Percentiles rank a stretch among this genome's conserved stretches.
Evolutionary conservation across 176 grass and related monocot genomes (phyloP).

Genomic region (Cenchrus americanus): DNA sequence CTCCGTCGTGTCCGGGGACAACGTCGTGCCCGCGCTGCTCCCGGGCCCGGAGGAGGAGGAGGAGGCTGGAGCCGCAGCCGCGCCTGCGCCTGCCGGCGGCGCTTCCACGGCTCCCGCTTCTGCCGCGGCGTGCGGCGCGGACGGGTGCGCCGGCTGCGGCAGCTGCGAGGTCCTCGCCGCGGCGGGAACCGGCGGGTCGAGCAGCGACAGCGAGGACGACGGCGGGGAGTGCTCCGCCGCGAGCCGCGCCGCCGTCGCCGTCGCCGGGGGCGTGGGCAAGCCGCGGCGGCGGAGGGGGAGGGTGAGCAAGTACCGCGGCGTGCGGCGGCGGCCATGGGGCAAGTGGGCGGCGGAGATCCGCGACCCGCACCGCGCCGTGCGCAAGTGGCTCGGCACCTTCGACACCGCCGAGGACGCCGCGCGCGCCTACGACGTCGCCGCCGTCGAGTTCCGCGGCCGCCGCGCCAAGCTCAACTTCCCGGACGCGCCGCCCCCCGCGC

Average conservation of each 20-base stretch:
- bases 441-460: constrained; percentile 63
- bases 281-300: constrained; percentile 20
- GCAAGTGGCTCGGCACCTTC: constrained; percentile 95
- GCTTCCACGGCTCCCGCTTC: background rate
- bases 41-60: background rate
- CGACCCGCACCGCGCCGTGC: constrained; percentile 69
- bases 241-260: background rate
- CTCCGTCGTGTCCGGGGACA: constrained; percentile 65
- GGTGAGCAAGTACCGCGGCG: constrained; percentile 65
- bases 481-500: background rate
- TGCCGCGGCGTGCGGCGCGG: constrained; percentile 39
- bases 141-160: constrained; percentile 56
- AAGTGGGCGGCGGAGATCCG: constrained; percentile 93
- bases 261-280: constrained; percentile 36
- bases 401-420: constrained; percentile 79
- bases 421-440: constrained; percentile 74
- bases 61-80: background rate
- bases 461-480: constrained; percentile 83
- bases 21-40: constrained; percentile 8
- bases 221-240: constrained; percentile 9
- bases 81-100: background rate
- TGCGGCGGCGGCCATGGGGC: constrained; percentile 75
- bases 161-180: constrained; percentile 26
- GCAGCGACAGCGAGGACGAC: constrained; percentile 38
- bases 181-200: background rate